Conservation (phyloP, 352 stramenopile genomes). For the Phytophthora boehmeriae region DNA sequence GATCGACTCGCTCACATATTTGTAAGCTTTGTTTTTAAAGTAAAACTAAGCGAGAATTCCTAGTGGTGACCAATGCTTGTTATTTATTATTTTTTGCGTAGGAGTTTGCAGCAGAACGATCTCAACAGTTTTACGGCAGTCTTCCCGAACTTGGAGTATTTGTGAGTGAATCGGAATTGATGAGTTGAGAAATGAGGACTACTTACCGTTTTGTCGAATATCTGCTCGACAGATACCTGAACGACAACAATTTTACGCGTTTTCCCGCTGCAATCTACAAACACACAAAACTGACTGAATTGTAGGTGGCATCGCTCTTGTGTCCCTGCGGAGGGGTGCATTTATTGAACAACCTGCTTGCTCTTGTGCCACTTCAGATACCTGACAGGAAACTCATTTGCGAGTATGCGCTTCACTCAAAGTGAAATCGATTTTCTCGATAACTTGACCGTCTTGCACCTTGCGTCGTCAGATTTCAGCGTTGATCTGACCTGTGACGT, state of each 20-base stretch:
- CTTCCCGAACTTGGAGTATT: slow-evolving; percentile 49
- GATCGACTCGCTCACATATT: slow-evolving; percentile 5
- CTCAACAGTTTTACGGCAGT: slow-evolving; percentile 49
- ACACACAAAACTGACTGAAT: slow-evolving; percentile 41
- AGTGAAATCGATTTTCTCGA: slow-evolving; percentile 31
- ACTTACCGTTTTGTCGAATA: background rate
- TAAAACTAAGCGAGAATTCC: background rate
- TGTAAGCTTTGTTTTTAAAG: slow-evolving; percentile 2
- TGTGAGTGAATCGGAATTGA: slow-evolving; percentile 23
- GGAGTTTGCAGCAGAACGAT: slow-evolving; percentile 1
- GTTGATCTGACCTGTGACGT: slow-evolving; percentile 29
- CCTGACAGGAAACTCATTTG: slow-evolving; percentile 45
- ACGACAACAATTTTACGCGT: slow-evolving; percentile 51
- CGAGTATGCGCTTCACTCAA: slow-evolving; percentile 39
- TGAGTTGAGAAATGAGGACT: background rate
- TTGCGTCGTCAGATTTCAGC: slow-evolving; percentile 36
- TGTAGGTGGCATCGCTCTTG: slow-evolving; percentile 27
- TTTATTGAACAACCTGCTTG: background rate
- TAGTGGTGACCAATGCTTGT: background rate
- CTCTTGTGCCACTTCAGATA: slow-evolving; percentile 18
- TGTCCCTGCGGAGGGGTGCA: background rate
- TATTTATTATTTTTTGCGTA: slow-evolving; percentile 5
- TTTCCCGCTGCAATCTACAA: slow-evolving; percentile 55
- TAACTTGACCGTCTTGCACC: slow-evolving; percentile 35
- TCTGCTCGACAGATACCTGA: slow-evolving; percentile 33